These are phyloP conservation scores for Schizosaccharomyces versatilis DNA, from an alignment of 1,139 yeast genomes.

Conservation along the genomic window DNA sequence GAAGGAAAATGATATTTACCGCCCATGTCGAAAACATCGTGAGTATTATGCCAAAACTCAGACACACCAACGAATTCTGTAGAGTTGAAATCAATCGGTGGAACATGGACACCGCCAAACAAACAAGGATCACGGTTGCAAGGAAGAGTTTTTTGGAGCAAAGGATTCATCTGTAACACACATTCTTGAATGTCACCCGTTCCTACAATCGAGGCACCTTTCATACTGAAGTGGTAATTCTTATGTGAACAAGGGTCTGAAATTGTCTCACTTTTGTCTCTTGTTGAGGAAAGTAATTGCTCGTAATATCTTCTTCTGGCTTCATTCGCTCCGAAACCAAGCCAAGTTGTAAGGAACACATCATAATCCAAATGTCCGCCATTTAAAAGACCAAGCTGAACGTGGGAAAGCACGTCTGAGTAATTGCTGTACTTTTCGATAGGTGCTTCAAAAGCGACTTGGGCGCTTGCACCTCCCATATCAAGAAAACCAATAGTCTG, in stretches of 20 bases:
- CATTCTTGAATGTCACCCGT: conserved; percentile 40
- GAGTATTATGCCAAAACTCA: conserved; percentile 60
- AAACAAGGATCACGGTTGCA: conserved; percentile 25
- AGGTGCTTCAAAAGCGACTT: conserved; percentile 57
- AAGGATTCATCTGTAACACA: conserved; percentile 29
- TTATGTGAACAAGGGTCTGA: conserved; percentile 5
- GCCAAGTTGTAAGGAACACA: conserved; percentile 49
- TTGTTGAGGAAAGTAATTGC: conserved; percentile 11
- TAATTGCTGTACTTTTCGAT: conserved; percentile 33
- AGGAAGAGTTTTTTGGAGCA: conserved; percentile 25
- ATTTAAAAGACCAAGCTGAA: conserved; percentile 27
- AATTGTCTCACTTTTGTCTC: conserved; percentile 2
- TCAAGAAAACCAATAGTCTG: conserved; percentile 56
- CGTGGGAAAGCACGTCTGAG: conserved; percentile 30
- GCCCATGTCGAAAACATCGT: conserved; percentile 24
- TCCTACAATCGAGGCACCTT: conserved; percentile 27
- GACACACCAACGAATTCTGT: conserved; percentile 59
- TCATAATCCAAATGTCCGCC: conserved; percentile 25
- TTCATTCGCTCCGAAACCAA: conserved; percentile 58
- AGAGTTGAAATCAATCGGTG: conserved; percentile 45
- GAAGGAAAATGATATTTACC: conserved; percentile 21
- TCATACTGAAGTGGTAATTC: conserved; percentile 6
- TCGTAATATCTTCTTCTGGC: conserved; percentile 34
- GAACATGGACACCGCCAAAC: conserved; percentile 27
- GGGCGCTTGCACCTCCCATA: conserved; percentile 81